A percentile compares a stretch with the other conserved stretches of the same genome.
Evolutionary conservation across 2,329 filamentous ascomycete species (phyloP).

Genomic region (Didymella exigua): DNA sequence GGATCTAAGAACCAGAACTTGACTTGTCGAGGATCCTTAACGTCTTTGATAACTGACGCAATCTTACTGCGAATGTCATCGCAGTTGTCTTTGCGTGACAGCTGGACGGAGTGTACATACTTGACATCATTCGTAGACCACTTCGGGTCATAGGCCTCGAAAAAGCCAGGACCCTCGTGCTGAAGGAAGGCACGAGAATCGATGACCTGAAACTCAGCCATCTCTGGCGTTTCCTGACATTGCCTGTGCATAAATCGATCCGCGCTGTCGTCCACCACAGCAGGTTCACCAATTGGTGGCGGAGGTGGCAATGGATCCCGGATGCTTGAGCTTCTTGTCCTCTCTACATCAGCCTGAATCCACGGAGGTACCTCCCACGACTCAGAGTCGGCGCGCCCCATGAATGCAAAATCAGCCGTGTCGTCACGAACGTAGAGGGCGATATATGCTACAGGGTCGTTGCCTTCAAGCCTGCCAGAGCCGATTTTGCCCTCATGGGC

Average conservation of each 20-base stretch:
- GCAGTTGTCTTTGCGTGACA: conserved; percentile 33
- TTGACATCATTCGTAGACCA: conserved; percentile 23
- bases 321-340: conserved; percentile 23
- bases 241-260: neutral
- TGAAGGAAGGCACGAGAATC: conserved; percentile 41
- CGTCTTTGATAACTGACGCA: conserved; percentile 29
- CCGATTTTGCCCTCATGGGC: conserved; percentile 56
- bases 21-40: conserved; percentile 47
- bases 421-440: conserved; percentile 63
- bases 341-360: conserved; percentile 41
- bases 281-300: conserved; percentile 9
- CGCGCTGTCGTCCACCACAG: conserved; percentile 11
- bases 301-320: conserved; percentile 22
- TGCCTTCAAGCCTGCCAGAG: conserved; percentile 46
- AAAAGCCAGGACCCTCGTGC: conserved; percentile 46
- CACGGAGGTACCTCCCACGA: conserved; percentile 54
- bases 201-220: conserved; percentile 40
- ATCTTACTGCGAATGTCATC: conserved; percentile 42
- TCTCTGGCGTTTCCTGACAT: conserved; percentile 10
- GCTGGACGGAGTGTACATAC: conserved; percentile 26
- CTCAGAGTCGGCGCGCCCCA: conserved; percentile 53
- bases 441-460: conserved; percentile 60
- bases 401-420: conserved; percentile 45
- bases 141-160: conserved; percentile 42
- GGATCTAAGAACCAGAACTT: conserved; percentile 50